Base-by-base conservation (phyloP, 768 basidiomycete genomes). In the Russula brevipes region DNA sequence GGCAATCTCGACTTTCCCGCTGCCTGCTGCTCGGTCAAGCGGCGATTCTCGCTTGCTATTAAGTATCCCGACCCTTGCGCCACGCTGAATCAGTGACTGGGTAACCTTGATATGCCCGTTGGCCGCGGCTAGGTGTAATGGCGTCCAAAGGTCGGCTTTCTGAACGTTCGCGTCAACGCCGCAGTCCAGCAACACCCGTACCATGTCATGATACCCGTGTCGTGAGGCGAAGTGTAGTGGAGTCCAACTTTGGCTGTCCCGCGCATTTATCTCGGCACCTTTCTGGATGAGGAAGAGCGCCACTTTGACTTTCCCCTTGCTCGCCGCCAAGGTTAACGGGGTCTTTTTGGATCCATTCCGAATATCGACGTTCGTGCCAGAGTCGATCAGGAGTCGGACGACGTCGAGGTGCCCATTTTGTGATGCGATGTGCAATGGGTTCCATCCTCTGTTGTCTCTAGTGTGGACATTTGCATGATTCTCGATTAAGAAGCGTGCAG, bases 271-370 rank as follows among this genome's bases (percentile, higher is more conserved):
- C 7, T 55, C 30, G 9, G 41, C 54, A 14, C 54, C 54, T 55
- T 10, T 30, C 30, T 33, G 16, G 4, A 55, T 44, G 4, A 55
- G 31, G 31, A 33, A 44, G 4, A 8, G 54, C 17, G 17, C 12
- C 5, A 44, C 54, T 9, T 44, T 10, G 5, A 55, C 17, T 12
- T 44, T 33, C 10, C 54, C 54, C 30, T 55, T 3, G 5, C 16
- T 55, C 14, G 54, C 44, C 5, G 54, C 54, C 41, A 55, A 33
- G 16, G 94, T 94, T 80, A 94, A 92, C 73, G 41, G 31, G 2
- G 54, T 44, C 31, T 33, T n/a, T 31, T 44, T 24, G 19, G 7
- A 9, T 5, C 3, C 31, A 14, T 42, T 9, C 24, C 39, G 24
- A 31, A 31, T 11, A 10, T 54, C 41, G 4, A 42, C 9, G 9